phyloP scores from a whole-genome alignment of 148 eudicot species.

The Vaccinium darrowii region DNA sequence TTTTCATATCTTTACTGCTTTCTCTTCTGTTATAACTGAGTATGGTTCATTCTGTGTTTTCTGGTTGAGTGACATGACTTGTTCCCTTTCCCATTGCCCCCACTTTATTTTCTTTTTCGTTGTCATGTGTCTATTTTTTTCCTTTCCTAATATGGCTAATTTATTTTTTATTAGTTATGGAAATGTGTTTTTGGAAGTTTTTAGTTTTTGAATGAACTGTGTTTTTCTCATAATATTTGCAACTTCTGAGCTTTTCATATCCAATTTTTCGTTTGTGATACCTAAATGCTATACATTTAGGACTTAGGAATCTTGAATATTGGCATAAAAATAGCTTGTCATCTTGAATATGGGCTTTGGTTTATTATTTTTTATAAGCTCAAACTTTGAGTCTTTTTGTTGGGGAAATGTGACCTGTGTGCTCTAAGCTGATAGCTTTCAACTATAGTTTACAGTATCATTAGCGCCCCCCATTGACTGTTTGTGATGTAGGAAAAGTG shows the following conservation, averaged over 20 bases:
- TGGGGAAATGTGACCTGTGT: not conserved
- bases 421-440: not conserved
- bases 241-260: not conserved
- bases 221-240: not conserved
- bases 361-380: not conserved
- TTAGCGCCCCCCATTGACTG: not conserved
- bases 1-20: not conserved
- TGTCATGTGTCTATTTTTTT: not conserved
- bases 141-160: not conserved
- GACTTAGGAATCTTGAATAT: not conserved
- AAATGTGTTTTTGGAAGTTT: not conserved
- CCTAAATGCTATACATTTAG: not conserved
- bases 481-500: not conserved
- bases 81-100: no score
- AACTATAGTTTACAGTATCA: not conserved
- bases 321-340: not conserved
- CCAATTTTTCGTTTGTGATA: not conserved
- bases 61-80: not conserved
- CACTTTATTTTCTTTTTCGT: not conserved
- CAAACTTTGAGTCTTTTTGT: not conserved
- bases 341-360: not conserved
- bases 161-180: not conserved
- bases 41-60: not conserved
- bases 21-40: not conserved
- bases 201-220: not conserved